These are phyloP conservation scores for Globisporangium alternatum DNA, from an alignment of 352 stramenopile species.

Conservation along the genomic window DNA sequence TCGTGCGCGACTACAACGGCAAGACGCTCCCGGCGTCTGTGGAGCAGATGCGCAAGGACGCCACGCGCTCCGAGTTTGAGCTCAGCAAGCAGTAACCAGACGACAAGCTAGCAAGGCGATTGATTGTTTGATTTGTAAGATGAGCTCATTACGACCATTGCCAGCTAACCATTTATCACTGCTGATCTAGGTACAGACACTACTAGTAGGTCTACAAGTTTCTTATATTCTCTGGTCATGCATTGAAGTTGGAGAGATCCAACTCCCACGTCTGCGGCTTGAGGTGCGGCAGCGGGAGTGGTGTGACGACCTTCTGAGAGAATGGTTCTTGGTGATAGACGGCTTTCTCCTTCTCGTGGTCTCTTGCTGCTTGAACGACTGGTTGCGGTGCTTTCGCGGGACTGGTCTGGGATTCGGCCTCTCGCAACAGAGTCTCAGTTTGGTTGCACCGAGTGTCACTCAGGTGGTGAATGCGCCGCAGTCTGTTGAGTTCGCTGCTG, in stretches of 20 bases:
- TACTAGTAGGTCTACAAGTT: neutral
- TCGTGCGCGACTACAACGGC: slow-evolving; percentile 59
- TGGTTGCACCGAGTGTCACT: neutral
- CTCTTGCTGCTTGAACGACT: neutral
- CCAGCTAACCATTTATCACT: neutral
- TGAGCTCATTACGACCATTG: neutral
- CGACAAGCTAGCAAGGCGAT: neutral
- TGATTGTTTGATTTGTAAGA: neutral
- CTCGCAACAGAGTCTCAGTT: neutral
- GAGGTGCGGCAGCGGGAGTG: slow-evolving; percentile 6
- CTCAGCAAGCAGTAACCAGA: slow-evolving; percentile 14
- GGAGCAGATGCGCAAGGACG: slow-evolving; percentile 46
- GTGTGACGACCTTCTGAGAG: neutral
- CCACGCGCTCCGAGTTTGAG: neutral
- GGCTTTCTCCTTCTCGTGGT: neutral
- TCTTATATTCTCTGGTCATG: slow-evolving; percentile 13
- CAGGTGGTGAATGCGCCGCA: neutral
- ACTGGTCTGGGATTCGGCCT: slow-evolving; percentile 1
- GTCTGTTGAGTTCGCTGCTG: neutral
- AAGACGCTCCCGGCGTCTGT: slow-evolving; percentile 54
- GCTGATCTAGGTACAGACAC: neutral
- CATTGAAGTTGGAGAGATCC: slow-evolving; percentile 67
- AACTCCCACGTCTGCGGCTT: slow-evolving; percentile 41
- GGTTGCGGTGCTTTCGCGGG: neutral
- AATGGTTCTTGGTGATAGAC: neutral